Evolutionary conservation across 2,329 filamentous ascomycete genomes (phyloP), one percentile per base, ranked within the genome.

Genomic region (Fusarium verrucosum): DNA sequence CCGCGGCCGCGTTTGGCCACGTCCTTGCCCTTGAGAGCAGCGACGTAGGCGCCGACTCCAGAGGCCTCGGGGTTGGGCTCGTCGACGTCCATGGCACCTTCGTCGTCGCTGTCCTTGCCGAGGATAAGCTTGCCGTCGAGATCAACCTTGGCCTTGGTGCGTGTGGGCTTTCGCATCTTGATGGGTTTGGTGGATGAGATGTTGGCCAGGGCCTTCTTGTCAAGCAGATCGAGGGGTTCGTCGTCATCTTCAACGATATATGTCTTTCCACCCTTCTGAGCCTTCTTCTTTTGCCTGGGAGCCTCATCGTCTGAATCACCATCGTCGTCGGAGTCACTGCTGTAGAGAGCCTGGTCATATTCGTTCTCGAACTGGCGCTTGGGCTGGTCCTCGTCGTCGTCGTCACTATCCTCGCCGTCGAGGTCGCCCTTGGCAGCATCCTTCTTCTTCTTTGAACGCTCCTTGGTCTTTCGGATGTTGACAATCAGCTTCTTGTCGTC

Each of bases 201-300:
- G 75, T 92, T 95, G 50, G 92, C 94, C 37, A 99, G 86, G 10
- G 94, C 92, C 74, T 89, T 90, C 62, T 92, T 91, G 72, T 95
- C 94, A 16, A 99, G 86, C 41, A 99, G 85, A 80, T 99, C 95
- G 37, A 99, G 89, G 2, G 95, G 95, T 76, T 98, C 95, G 70
- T 96, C 92, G 56, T 96, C 92, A 61, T 96, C 91, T 80, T 98
- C 94, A 60, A 97, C 86, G 70, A 99, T 98, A 78, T 95, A 99
- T 2, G 90, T 87, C 71, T 87, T 88, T 71, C 85, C 85, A 37
- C 85, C 86, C 76, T 87, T 88, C 72, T 87, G 83, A 65, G 78
- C 73, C 75, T 82, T 80, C 77, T 78, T 81, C 66, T 78, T 80
- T 28, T 73, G 75, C 42, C 71, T 72, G 77, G 77, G 86, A 66